Base-by-base conservation (phyloP, 495 filamentous ascomycete genomes). In the Aspergillus campestris region DNA sequence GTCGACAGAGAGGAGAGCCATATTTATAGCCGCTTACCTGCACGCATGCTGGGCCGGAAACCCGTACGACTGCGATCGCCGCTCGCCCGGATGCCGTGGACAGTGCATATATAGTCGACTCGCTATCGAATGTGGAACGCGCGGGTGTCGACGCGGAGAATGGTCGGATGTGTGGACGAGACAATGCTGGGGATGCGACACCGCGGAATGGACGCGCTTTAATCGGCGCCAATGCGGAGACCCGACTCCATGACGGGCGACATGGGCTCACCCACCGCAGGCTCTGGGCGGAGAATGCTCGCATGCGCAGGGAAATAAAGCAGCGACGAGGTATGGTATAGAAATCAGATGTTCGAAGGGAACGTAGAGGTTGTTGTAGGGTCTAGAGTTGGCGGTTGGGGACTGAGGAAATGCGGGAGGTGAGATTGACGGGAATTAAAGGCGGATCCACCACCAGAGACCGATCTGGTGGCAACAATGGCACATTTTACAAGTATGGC, bases 21-120 rank as follows among this genome's bases (percentile, higher is more conserved):
- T 31, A 6, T 2, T 10, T 31, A 5, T 29, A 47, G 38, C 41
- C 13, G 39, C 76, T 59, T 75, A 89, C 84, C 52, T 77, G 70
- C 40, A 77, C 62, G 65, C 84, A 89, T 15, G 78, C 81, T 24
- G 85, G 79, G 0, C 92, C 92, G 12, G 92, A 96, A 15, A 94
- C 72, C 30, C 92, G 78, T 34, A 98, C 82, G 7, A 97, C 81
- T 2, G 94, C 94, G 60, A 98, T 95, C 28, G 89, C 92, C 29
- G 89, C 87, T 63, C 77, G 80, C 6, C 94, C 91, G 10, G 86
- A 67, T 2, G 86, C 87, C 8, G 92, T 94, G 0, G 92, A 95
- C 3, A 97, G 71, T 0, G 94, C 92, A 58, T 91, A 97, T 11
- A 99, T 94, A 3, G 92, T 97, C 1, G 67, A 69, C 10, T 71